A percentile compares a stretch with the other conserved stretches of the same genome.
phyloP scores from a whole-genome alignment of 306 rosid genomes.

The Ormosia semicastrata region DNA sequence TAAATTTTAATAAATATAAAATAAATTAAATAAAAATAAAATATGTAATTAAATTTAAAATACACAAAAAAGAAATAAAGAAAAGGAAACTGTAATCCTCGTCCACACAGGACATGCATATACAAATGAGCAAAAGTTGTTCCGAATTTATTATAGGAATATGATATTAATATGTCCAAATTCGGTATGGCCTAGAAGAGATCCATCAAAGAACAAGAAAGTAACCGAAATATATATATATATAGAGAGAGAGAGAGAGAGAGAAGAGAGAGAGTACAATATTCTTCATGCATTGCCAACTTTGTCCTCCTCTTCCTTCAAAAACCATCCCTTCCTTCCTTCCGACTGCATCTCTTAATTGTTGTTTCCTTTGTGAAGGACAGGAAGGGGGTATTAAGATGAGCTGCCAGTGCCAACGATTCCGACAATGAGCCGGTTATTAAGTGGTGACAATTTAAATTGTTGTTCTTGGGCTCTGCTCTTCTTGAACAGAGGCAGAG shows the following conservation, averaged over 20 bases:
- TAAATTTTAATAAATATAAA: too few species aligned
- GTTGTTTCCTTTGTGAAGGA: not conserved
- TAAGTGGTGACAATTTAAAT: slow-evolving; percentile 48
- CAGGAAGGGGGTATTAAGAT: slow-evolving; percentile 24
- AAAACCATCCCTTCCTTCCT: slow-evolving; percentile 1
- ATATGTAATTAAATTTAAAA: too few species aligned
- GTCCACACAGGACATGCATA: slow-evolving; percentile 5
- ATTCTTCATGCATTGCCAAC: slow-evolving; percentile 45
- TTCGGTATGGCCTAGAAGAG: slow-evolving; percentile 54
- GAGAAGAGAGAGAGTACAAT: too few species aligned
- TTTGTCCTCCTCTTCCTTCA: slow-evolving; percentile 51
- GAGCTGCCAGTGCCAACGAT: slow-evolving; percentile 45
- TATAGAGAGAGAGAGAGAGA: too few species aligned
- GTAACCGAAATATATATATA: slow-evolving; percentile 36
- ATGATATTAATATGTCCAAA: slow-evolving; percentile 57
- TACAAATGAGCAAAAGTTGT: slow-evolving; percentile 41
- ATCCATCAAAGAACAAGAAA: slow-evolving; percentile 24
- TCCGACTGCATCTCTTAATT: too few species aligned
- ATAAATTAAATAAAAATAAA: too few species aligned
- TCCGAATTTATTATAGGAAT: slow-evolving; percentile 59
- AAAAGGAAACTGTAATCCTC: too few species aligned
- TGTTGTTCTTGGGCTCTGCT: slow-evolving; percentile 57
- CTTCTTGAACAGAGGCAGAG: slow-evolving; percentile 59
- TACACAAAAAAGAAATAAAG: too few species aligned
- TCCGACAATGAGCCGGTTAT: slow-evolving; percentile 51